Percentiles rank a stretch among this genome's conserved stretches.
Evolutionary conservation across 345 rosid genomes (phyloP).

Genomic region (Crucihimalaya himalaica): DNA sequence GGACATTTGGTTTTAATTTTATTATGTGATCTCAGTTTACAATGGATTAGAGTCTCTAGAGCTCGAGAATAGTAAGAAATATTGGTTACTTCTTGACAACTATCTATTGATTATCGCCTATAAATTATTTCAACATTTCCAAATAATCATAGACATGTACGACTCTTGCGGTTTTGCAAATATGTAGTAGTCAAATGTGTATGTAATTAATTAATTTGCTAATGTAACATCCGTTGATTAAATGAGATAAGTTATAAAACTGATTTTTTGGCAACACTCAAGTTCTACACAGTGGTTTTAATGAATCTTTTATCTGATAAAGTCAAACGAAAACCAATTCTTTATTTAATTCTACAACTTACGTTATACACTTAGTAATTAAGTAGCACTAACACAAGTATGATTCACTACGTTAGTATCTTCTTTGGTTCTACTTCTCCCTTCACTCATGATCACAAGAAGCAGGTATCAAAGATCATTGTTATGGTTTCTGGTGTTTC

Average conservation of each 20-base stretch:
- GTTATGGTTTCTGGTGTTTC: conserved; percentile 29
- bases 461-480: conserved; percentile 14
- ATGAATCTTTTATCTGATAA: neutral
- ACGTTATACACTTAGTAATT: conserved; percentile 15
- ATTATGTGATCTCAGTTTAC: neutral
- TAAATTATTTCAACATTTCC: neutral
- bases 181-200: neutral
- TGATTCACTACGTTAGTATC: conserved; percentile 25
- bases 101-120: neutral
- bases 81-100: neutral
- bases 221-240: conserved; percentile 19
- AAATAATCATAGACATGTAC: neutral
- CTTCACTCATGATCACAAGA: conserved; percentile 39
- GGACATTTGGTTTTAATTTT: neutral
- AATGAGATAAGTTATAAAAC: conserved; percentile 26
- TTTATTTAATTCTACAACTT: conserved; percentile 5
- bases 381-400: conserved; percentile 14
- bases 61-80: neutral
- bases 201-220: conserved; percentile 1
- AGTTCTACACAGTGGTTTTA: neutral
- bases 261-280: neutral
- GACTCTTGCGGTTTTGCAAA: neutral
- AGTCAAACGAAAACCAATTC: conserved; percentile 21
- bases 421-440: neutral
- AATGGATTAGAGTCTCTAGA: neutral